Percentiles rank a stretch among this genome's conserved stretches.
phyloP scores from a whole-genome alignment of 805 yeast genomes.

The Ogataea polymorpha region DNA sequence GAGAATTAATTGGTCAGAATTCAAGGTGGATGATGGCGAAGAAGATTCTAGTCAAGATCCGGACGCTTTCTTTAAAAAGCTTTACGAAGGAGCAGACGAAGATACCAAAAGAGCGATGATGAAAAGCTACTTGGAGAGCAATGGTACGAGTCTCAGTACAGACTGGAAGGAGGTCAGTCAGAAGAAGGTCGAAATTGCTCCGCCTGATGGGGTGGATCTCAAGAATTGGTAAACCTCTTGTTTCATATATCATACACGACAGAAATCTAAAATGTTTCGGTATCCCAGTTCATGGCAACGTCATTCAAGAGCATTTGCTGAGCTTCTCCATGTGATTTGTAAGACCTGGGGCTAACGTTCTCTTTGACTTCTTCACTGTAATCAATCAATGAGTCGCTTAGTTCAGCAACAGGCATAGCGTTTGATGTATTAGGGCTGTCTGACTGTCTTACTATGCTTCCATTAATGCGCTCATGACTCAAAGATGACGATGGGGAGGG shows the following conservation, averaged over 20 bases:
- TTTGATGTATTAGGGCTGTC: not conserved
- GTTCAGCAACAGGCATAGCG: conserved; percentile 22
- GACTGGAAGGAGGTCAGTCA: conserved; percentile 86
- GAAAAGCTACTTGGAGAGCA: conserved; percentile 91
- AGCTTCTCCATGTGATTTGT: not conserved
- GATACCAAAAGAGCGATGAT: conserved; percentile 92
- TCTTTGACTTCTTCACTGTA: conserved; percentile 25
- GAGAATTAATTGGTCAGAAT: conserved; percentile 66
- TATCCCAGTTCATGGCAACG: conserved; percentile 21
- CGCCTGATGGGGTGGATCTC: conserved; percentile 73
- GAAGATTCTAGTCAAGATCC: conserved; percentile 46
- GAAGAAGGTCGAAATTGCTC: conserved; percentile 59
- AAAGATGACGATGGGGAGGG: conserved; percentile 8
- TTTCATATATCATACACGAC: not conserved
- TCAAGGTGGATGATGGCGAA: conserved; percentile 38
- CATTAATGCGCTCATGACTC: too few species aligned
- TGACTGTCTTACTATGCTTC: too few species aligned
- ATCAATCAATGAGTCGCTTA: conserved; percentile 30
- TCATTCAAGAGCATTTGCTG: conserved; percentile 6
- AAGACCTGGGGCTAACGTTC: conserved; percentile 6
- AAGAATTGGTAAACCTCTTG: conserved; percentile 42
- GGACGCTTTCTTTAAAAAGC: conserved; percentile 67
- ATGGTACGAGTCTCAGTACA: conserved; percentile 91
- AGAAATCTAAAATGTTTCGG: conserved; percentile 17
- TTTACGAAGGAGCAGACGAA: conserved; percentile 79